Conservation (phyloP, 2,329 filamentous ascomycete genomes). For the Zalaria obscura region DNA sequence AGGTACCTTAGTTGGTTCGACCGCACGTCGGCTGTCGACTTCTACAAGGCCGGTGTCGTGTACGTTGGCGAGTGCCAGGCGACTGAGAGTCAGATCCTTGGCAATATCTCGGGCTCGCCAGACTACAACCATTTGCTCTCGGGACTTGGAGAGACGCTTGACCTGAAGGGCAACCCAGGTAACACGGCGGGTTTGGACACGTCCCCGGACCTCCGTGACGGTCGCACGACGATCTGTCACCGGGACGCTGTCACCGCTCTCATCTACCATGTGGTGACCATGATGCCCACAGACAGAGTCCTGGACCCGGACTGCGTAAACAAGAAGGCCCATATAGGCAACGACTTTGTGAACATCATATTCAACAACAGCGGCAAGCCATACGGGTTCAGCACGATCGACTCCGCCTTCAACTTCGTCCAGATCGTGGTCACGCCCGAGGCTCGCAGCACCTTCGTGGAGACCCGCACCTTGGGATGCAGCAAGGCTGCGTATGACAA, state of each 20-base stretch:
- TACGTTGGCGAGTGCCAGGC: slow-evolving; percentile 84
- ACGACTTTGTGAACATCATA: slow-evolving; percentile 95
- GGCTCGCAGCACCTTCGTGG: slow-evolving; percentile 61
- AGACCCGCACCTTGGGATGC: slow-evolving; percentile 33
- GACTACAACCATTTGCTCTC: slow-evolving; percentile 81
- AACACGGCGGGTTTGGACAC: slow-evolving; percentile 88
- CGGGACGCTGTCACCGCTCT: slow-evolving; percentile 89
- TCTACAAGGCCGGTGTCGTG: slow-evolving; percentile 87
- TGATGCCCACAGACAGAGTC: slow-evolving; percentile 85
- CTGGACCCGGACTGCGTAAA: slow-evolving; percentile 55
- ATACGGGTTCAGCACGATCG: slow-evolving; percentile 83
- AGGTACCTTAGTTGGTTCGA: slow-evolving; percentile 75
- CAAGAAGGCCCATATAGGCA: slow-evolving; percentile 93
- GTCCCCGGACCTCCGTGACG: slow-evolving; percentile 56
- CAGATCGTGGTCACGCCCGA: slow-evolving; percentile 92
- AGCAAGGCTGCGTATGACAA: slow-evolving; percentile 21
- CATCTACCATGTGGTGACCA: slow-evolving; percentile 87
- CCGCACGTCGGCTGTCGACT: slow-evolving; percentile 76
- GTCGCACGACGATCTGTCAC: slow-evolving; percentile 84
- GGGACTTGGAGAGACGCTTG: slow-evolving; percentile 67
- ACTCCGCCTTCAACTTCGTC: slow-evolving; percentile 90
- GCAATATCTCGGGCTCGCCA: slow-evolving; percentile 71
- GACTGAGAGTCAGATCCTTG: slow-evolving; percentile 67
- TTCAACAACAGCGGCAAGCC: slow-evolving; percentile 84
- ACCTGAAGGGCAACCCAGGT: slow-evolving; percentile 68